Base-by-base conservation (phyloP, 345 rosid genomes). In the Trapa incisa region DNA sequence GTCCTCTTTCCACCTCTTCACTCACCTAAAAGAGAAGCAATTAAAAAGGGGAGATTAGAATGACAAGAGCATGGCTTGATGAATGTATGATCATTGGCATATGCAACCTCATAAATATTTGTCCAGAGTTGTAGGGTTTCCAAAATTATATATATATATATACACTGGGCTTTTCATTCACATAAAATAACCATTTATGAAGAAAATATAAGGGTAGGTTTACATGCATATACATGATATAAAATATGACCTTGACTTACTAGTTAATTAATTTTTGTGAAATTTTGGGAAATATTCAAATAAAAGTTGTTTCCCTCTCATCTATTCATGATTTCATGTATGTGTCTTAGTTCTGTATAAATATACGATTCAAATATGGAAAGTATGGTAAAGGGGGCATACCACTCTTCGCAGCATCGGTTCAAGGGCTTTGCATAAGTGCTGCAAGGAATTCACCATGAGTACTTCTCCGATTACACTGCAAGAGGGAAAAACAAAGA, bases 371-470 rank as follows among this genome's bases (percentile, higher is more conserved):
- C 43, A 2, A 22, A 15, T 17, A 16, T 2, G 57, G 17, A 6
- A 17, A 52, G 22, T 52, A 22, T 22, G 29, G 29, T 22, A 22
- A 22, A 22, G 29, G 29, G 29, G 29, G 29, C 83, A 64, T 86
- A 93, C 98, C 88, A 90, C 96, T 76, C 72, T 85, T 73, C 98
- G 75, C 37, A 93, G 76, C 79, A 87, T 17, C 5, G 98, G 98
- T 78, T 88, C 98, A 62, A 93, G 72, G 69, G 88, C 84, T n/a
- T 79, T 29, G 37, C 79, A 72, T 14, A 91, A 69, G 57, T 70
- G 76, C 69, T 77, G 65, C 52, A 84, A 48, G 66, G 75, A 77
- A 65, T 83, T 87, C 72, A 80, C 76, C 84, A 73, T 68, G 8
- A 83, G 69, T 22, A 77, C 83, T 76, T 86, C 86, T 56, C 79